Evolutionary conservation across 768 basidiomycete genomes (phyloP).

Genomic region (Leccinum arenicola): DNA sequence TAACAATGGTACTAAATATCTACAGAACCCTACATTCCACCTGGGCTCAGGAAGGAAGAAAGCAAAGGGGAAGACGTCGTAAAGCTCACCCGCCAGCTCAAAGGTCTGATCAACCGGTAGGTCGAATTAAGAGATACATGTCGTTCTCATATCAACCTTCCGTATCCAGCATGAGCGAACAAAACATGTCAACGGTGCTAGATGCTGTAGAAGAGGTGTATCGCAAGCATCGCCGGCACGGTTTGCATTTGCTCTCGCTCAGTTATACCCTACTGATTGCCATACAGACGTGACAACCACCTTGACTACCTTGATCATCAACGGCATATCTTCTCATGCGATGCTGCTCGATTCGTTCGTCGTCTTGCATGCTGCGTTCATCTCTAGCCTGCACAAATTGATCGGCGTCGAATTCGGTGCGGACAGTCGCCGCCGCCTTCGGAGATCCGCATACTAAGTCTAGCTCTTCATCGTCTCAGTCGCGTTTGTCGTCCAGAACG

Average conservation of each 20-base stretch:
- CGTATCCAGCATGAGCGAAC: conserved; percentile 75
- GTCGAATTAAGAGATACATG: conserved; percentile 7
- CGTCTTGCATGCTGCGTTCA: conserved; percentile 81
- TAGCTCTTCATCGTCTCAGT: conserved; percentile 40
- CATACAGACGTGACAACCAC: conserved; percentile 75
- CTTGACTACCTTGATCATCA: conserved; percentile 71
- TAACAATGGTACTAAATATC: not conserved
- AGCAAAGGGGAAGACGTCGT: conserved; percentile 34
- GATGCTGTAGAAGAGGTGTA: conserved; percentile 75
- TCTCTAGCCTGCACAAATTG: conserved; percentile 76
- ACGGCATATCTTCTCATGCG: conserved; percentile 77
- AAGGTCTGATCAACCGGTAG: conserved; percentile 87
- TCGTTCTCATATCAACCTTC: not conserved
- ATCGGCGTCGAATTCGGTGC: conserved; percentile 87
- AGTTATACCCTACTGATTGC: conserved; percentile 7
- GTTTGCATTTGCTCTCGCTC: conserved; percentile 38
- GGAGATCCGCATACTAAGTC: not conserved
- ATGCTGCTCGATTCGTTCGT: conserved; percentile 88
- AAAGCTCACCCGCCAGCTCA: conserved; percentile 72
- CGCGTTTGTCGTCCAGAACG: conserved; percentile 77
- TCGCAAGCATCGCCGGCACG: conserved; percentile 72
- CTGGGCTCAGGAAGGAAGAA: conserved; percentile 60
- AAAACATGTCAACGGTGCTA: conserved; percentile 76
- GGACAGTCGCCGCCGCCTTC: conserved; percentile 18
- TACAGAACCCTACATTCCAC: conserved; percentile 71